Percentiles rank a stretch among this genome's conserved stretches.
These are phyloP conservation scores for Obba rivulosa DNA, from an alignment of 768 basidiomycete genomes.

Conservation along the genomic window DNA sequence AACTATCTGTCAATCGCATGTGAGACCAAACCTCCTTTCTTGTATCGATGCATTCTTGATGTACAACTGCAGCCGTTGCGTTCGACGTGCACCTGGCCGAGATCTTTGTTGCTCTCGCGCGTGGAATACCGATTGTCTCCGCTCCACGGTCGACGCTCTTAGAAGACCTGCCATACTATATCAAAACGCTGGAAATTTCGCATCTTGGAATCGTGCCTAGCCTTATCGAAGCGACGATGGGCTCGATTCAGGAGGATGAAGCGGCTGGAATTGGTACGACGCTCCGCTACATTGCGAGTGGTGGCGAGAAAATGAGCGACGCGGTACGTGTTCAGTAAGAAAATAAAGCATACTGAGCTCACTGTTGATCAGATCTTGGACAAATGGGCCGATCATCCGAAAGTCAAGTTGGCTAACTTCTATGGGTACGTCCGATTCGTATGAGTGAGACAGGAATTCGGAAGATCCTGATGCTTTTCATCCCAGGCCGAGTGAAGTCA, in stretches of 20 bases:
- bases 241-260: conserved; percentile 22
- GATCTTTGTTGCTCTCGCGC: conserved; percentile 33
- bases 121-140: conserved; percentile 41
- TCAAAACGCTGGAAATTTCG: conserved; percentile 35
- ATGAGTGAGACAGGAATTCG: too few relatives aligned
- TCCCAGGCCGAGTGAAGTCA: conserved; percentile 41
- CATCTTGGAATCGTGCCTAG: conserved; percentile 50
- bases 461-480: neutral
- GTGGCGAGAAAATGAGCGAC: conserved; percentile 50
- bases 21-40: conserved; percentile 18
- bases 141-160: conserved; percentile 34
- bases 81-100: conserved; percentile 49
- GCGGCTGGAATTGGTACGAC: conserved; percentile 24
- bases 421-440: conserved; percentile 30
- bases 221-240: conserved; percentile 45
- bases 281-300: conserved; percentile 41
- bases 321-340: conserved; percentile 28
- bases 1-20: conserved; percentile 36
- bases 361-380: conserved; percentile 30
- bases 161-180: conserved; percentile 38
- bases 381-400: conserved; percentile 42
- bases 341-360: neutral
- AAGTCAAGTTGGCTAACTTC: conserved; percentile 42
- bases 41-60: conserved; percentile 4
- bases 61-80: conserved; percentile 34